Percentiles rank a stretch among this genome's conserved stretches.
These are phyloP conservation scores for Nicotiana attenuata DNA, from an alignment of 257 asterid genomes.

Conservation along the genomic window DNA sequence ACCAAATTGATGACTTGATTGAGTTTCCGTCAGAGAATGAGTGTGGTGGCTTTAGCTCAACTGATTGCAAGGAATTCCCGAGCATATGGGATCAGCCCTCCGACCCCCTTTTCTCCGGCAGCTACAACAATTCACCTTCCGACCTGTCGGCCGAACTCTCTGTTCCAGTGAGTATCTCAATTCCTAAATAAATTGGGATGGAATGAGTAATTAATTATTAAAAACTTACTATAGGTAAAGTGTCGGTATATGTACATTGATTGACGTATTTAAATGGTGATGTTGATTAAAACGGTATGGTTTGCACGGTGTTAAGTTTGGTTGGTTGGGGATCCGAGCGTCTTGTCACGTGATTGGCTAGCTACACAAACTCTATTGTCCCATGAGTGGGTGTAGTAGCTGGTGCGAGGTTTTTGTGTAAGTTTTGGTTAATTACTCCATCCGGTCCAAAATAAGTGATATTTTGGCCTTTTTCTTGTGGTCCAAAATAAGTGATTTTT, in stretches of 20 bases:
- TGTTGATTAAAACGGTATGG: not conserved
- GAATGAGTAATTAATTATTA: no score
- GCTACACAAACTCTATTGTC: no score
- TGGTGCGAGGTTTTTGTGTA: not conserved
- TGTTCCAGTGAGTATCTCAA: conserved; percentile 62
- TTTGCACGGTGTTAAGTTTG: not conserved
- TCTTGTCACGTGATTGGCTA: not conserved
- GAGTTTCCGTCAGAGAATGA: conserved; percentile 78
- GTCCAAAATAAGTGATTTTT: no score
- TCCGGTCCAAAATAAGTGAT: no score
- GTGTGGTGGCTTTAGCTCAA: conserved; percentile 40
- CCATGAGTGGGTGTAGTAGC: no score
- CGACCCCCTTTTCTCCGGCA: conserved; percentile 43
- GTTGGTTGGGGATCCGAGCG: not conserved
- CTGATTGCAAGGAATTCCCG: conserved; percentile 50
- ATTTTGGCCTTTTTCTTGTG: no score
- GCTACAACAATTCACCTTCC: conserved; percentile 32
- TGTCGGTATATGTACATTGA: no score
- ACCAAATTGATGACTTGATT: conserved; percentile 82
- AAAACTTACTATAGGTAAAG: no score
- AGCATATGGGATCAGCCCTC: conserved; percentile 61
- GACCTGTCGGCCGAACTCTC: conserved; percentile 76
- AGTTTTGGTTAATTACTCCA: not conserved
- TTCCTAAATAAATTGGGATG: no score
- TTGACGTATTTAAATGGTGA: no score